Base-by-base conservation (phyloP, 2,329 filamentous ascomycete genomes). In the Colletotrichum destructivum region DNA sequence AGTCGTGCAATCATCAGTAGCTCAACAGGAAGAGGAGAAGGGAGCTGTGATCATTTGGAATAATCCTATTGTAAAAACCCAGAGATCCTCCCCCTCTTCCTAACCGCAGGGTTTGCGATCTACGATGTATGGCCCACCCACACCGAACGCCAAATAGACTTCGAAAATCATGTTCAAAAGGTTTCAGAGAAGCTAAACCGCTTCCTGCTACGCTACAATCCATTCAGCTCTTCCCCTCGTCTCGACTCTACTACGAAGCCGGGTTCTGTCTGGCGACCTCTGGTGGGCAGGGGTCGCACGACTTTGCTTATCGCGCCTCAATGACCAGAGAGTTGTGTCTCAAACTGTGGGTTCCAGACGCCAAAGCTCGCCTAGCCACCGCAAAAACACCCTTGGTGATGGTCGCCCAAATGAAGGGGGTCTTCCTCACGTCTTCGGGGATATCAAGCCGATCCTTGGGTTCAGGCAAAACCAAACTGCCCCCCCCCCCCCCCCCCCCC, bases 91-190 rank as follows among this genome's bases (percentile, higher is more conserved):
- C 3, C 49, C n/a, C 16, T 35, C 15, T 16, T 26, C n/a, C 61
- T 7, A 18, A 12, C 35, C 9, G 15, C 9, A 40, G 42, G 49
- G 31, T 8, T 31, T 31, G 31, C 31, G 31, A 31, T 31, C 21
- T 63, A 21, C 51, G 21, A 40, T 63, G 9, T 63, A 31, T 54
- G 61, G 47, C 47, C 38, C 47, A 15, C 21, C 61, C 35, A 16
- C 31, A 5, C 16, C 26, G 9, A 54, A 63, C 47, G 52, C 61
- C 61, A 54, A 54, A 63, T 54, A 47, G 47, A 59, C 21, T 66
- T 31, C 46, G 47, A 49, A 47, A 49, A 57, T 31, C 44, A 40
- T 66, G 31, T 40, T 12, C 26, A 23, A 52, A 47, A 60, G 54
- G 26, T 51, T 31, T 31, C 5, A 8, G 40, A 40, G 31, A 54